A percentile compares a stretch with the other conserved stretches of the same genome.
These are phyloP conservation scores for Salmacisia buchloeana DNA, from an alignment of 1,284 basidiomycete genomes.

Conservation along the genomic window DNA sequence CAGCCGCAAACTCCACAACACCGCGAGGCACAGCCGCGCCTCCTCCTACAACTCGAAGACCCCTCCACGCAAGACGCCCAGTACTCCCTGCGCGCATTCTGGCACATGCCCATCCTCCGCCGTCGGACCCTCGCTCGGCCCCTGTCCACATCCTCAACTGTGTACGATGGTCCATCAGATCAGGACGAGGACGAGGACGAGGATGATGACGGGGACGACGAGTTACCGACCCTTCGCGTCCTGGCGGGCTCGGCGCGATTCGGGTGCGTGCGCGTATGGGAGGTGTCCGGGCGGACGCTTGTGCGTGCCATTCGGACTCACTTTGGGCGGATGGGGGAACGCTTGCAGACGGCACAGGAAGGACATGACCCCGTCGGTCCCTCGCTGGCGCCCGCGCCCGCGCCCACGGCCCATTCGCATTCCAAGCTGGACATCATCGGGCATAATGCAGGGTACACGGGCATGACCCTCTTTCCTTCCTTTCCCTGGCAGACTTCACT, in stretches of 20 bases:
- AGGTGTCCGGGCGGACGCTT: neutral
- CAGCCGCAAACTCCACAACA: too few relatives aligned
- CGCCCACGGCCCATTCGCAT: too few relatives aligned
- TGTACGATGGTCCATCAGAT: neutral
- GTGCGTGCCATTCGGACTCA: neutral
- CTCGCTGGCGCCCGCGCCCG: too few relatives aligned
- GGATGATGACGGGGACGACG: neutral
- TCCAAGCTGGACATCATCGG: too few relatives aligned
- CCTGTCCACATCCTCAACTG: too few relatives aligned
- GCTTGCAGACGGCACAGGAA: neutral
- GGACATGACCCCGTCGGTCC: neutral
- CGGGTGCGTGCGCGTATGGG: neutral
- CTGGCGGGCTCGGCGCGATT: neutral
- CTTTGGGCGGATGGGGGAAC: neutral
- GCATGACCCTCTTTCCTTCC: too few relatives aligned
- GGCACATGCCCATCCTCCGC: neutral
- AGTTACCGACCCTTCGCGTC: neutral
- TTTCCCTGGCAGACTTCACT: too few relatives aligned
- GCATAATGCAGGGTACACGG: too few relatives aligned
- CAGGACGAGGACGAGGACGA: neutral
- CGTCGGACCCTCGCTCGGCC: too few relatives aligned
- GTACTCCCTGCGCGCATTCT: neutral
- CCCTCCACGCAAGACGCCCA: neutral
- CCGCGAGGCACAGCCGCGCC: too few relatives aligned
- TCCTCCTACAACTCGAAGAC: neutral